These are phyloP conservation scores for Suillus americanus DNA, from an alignment of 768 basidiomycete species.

Conservation along the genomic window DNA sequence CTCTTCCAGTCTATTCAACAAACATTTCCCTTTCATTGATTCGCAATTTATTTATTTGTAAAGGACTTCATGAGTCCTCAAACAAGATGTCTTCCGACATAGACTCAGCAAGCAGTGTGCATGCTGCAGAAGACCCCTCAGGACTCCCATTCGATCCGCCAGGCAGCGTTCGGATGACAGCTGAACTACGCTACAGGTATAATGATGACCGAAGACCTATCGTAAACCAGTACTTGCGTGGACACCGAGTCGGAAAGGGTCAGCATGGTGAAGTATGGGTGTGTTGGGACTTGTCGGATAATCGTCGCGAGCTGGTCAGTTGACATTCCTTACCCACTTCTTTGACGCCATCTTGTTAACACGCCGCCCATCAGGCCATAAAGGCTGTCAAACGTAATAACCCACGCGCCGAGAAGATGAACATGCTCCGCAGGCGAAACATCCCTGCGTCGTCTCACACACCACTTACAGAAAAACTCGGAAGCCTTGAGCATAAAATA, in stretches of 20 bases:
- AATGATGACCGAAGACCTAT: constrained; percentile 44
- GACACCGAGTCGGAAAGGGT: constrained; percentile 77
- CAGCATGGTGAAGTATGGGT: constrained; percentile 90
- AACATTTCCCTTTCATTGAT: constrained; percentile 16
- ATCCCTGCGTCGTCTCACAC: constrained; percentile 44
- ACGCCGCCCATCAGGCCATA: constrained; percentile 56
- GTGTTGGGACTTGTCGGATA: constrained; percentile 52
- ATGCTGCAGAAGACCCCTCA: constrained; percentile 34
- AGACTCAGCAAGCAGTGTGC: constrained; percentile 26
- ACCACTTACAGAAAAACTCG: constrained; percentile 65
- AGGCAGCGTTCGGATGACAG: constrained; percentile 51
- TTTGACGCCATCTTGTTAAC: constrained; percentile 6
- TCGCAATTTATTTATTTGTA: constrained; percentile 11
- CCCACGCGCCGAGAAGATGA: constrained; percentile 66
- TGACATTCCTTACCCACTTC: constrained; percentile 10
- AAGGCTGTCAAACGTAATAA: constrained; percentile 75
- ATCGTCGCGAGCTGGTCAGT: constrained; percentile 50
- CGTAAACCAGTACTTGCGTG: constrained; percentile 86
- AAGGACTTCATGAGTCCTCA: constrained; percentile 27
- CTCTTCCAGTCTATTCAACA: constrained; percentile 22
- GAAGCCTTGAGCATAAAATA: constrained; percentile 80
- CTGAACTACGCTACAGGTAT: constrained; percentile 39
- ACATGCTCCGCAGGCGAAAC: constrained; percentile 48
- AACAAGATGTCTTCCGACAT: constrained; percentile 24
- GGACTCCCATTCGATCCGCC: constrained; percentile 37